Percentiles rank a stretch among this genome's conserved stretches.
Evolutionary conservation across 352 stramenopile genomes (phyloP).

Genomic region (Pythium monospermum): DNA sequence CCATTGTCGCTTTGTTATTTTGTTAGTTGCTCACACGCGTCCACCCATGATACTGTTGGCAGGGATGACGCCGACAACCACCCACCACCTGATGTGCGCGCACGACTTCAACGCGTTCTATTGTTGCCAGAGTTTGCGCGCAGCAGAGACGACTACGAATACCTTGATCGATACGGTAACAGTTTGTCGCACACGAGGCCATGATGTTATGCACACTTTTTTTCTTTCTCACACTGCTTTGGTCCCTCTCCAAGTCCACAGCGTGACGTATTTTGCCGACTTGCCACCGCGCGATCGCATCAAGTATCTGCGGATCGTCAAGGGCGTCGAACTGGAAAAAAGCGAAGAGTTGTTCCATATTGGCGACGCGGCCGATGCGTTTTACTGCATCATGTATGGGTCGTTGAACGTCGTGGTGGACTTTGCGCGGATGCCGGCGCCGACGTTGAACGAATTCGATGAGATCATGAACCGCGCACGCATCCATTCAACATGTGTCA

Average conservation of each 20-base stretch:
- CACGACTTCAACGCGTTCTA: conserved; percentile 39
- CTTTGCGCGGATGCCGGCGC: conserved; percentile 54
- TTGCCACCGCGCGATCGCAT: conserved; percentile 44
- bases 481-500: conserved; percentile 63
- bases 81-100: conserved; percentile 34
- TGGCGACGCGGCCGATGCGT: conserved; percentile 60
- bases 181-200: background rate
- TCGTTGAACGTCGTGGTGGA: conserved; percentile 71
- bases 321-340: conserved; percentile 57
- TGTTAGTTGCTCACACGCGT: background rate
- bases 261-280: conserved; percentile 61
- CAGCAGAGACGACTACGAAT: conserved; percentile 54
- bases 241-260: conserved; percentile 39
- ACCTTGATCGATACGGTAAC: conserved; percentile 64
- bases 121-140: conserved; percentile 36
- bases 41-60: no score
- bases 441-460: conserved; percentile 68
- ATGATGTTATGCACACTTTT: no score
- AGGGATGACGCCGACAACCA: conserved; percentile 23
- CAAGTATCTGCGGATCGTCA: conserved; percentile 55
- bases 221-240: no score
- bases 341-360: conserved; percentile 67
- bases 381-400: conserved; percentile 77
- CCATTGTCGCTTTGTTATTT: background rate
- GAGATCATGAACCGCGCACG: conserved; percentile 65